phyloP scores from a whole-genome alignment of 208 protist genomes.

The Trypanosoma conorhini region DNA sequence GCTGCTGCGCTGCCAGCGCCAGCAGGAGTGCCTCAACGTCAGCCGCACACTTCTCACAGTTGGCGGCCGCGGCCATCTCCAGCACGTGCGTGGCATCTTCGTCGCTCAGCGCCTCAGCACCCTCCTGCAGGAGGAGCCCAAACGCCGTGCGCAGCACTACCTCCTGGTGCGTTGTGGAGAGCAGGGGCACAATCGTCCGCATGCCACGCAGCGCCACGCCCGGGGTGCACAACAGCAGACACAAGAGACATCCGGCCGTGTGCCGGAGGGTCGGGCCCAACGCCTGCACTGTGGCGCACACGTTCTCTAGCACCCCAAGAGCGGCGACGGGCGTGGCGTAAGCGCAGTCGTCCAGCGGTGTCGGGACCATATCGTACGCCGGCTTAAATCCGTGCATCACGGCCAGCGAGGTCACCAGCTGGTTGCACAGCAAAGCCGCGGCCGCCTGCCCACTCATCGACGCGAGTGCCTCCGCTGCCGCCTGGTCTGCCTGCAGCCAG shows the following conservation, averaged over 20 bases:
- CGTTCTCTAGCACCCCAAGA: slow-evolving; percentile 6
- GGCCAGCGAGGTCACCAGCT: slow-evolving; percentile 36
- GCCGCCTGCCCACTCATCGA: slow-evolving; percentile 52
- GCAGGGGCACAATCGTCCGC: slow-evolving; percentile 34
- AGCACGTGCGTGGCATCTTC: slow-evolving; percentile 14
- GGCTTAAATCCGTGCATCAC: slow-evolving; percentile 57
- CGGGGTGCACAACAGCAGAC: slow-evolving; percentile 38
- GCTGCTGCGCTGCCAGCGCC: slow-evolving; percentile 8
- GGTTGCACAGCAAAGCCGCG: slow-evolving; percentile 48
- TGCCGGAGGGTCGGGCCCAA: slow-evolving; percentile 64
- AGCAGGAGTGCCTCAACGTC: slow-evolving; percentile 10
- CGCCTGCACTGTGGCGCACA: slow-evolving; percentile 6
- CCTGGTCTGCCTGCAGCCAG: slow-evolving; percentile 31
- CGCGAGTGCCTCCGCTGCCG: slow-evolving; percentile 28
- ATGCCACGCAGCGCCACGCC: slow-evolving; percentile 22
- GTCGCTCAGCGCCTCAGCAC: slow-evolving; percentile 8
- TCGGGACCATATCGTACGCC: slow-evolving; percentile 23
- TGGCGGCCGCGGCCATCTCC: slow-evolving; percentile 13
- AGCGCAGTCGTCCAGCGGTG: slow-evolving; percentile 25
- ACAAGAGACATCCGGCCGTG: slow-evolving; percentile 60
- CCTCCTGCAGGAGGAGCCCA: slow-evolving; percentile 10
- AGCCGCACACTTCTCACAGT: slow-evolving; percentile 1
- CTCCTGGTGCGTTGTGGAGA: slow-evolving; percentile 33
- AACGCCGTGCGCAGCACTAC: slow-evolving; percentile 24
- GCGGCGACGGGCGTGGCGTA: slow-evolving; percentile 17